phyloP scores from a whole-genome alignment of 106 monocot genomes.

The Allium sativum region DNA sequence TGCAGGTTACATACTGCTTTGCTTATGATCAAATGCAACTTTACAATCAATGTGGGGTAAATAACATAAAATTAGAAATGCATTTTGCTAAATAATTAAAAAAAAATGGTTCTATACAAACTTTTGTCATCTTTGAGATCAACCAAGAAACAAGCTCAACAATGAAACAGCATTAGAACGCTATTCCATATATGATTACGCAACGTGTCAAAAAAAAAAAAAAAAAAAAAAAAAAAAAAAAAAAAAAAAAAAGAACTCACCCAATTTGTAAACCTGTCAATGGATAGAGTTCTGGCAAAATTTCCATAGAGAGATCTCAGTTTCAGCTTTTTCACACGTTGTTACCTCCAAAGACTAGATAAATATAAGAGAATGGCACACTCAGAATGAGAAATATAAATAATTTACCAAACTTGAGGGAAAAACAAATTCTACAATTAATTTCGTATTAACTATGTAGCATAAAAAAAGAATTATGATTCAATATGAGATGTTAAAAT shows the following conservation, averaged over 20 bases:
- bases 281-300: conserved; percentile 40
- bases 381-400: neutral
- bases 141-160: neutral
- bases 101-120: too few relatives aligned
- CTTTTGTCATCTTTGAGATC: neutral
- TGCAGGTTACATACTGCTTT: too few relatives aligned
- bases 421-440: neutral
- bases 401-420: neutral
- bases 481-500: too few relatives aligned
- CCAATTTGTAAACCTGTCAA: conserved; percentile 61
- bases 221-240: neutral
- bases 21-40: too few relatives aligned
- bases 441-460: neutral
- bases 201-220: neutral
- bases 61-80: too few relatives aligned
- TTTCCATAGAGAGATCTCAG: conserved; percentile 20
- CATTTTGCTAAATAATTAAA: too few relatives aligned
- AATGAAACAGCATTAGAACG: too few relatives aligned
- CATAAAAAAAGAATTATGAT: neutral
- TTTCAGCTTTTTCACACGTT: neutral
- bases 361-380: neutral
- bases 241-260: conserved; percentile 13
- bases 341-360: conserved; percentile 8
- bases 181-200: neutral
- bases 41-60: too few relatives aligned